Evolutionary conservation across 1,139 yeast genomes (phyloP).

Genomic region (Nakaseomyces sp.): DNA sequence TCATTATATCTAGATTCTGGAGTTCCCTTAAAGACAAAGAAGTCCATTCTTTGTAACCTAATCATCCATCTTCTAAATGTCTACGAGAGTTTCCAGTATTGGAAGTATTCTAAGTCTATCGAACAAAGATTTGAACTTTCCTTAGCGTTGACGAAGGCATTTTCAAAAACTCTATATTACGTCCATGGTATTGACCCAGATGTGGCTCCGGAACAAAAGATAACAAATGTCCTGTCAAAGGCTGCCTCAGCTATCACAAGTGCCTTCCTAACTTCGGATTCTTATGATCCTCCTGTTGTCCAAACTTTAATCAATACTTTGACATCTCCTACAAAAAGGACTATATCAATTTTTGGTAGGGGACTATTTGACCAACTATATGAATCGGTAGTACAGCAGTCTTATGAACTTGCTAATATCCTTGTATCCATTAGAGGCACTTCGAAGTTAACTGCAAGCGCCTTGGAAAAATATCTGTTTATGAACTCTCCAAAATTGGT

Average conservation of each 20-base stretch:
- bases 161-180: conserved; percentile 46
- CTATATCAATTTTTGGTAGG: conserved; percentile 16
- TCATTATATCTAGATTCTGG: conserved; percentile 29
- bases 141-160: conserved; percentile 44
- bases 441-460: conserved; percentile 45
- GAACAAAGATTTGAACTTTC: conserved; percentile 60
- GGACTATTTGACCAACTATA: conserved; percentile 17
- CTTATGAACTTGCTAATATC: conserved; percentile 36
- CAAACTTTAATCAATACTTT: conserved; percentile 36
- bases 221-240: conserved; percentile 42
- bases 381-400: conserved; percentile 29
- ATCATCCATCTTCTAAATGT: conserved; percentile 51
- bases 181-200: conserved; percentile 51
- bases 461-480: conserved; percentile 56
- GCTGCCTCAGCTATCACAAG: conserved; percentile 45
- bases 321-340: conserved; percentile 33
- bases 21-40: conserved; percentile 40
- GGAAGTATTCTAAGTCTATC: conserved; percentile 49
- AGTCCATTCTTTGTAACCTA: conserved; percentile 49
- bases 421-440: conserved; percentile 50
- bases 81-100: conserved; percentile 65
- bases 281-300: conserved; percentile 47
- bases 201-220: conserved; percentile 35
- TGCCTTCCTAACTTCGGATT: conserved; percentile 47
- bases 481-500: conserved; percentile 49